These are phyloP conservation scores for Solanum virginianum DNA, from an alignment of 257 asterid genomes.

Conservation along the genomic window DNA sequence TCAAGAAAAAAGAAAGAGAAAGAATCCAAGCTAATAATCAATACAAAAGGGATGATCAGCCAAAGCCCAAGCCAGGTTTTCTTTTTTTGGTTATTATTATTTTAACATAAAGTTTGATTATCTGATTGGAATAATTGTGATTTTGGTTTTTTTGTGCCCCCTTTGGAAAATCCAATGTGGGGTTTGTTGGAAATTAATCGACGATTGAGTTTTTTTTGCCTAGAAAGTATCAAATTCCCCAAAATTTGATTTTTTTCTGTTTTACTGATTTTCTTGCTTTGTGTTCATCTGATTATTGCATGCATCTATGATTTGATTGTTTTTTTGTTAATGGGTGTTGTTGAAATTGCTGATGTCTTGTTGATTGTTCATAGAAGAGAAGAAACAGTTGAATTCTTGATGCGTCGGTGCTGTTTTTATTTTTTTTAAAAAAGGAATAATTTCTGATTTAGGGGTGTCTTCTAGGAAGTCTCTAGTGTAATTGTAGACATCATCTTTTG, in stretches of 20 bases:
- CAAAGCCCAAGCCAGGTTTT: conserved; percentile 23
- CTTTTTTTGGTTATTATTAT: not conserved
- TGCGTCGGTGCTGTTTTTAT: not conserved
- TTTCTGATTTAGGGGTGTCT: not conserved
- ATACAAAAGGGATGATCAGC: conserved; percentile 19
- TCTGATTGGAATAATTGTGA: not conserved
- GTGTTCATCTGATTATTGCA: not conserved
- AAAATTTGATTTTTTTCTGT: not conserved
- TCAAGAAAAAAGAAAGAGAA: conserved; percentile 18
- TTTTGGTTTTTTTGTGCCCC: not conserved
- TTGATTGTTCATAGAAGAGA: not conserved
- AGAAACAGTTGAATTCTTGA: not conserved
- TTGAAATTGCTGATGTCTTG: not conserved
- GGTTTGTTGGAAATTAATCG: not conserved
- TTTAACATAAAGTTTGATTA: not conserved
- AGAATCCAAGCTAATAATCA: conserved; percentile 9
- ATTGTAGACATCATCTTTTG: conserved; percentile 5
- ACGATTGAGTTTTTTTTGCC: not conserved
- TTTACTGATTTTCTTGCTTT: not conserved
- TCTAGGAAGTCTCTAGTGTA: not conserved
- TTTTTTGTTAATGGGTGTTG: not conserved
- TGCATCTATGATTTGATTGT: not conserved
- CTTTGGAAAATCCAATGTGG: conserved; percentile 5
- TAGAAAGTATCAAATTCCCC: not conserved
- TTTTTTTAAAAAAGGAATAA: not conserved